Conservation (phyloP, 371 early-diverging fungal genomes). For the Rhizopus delemar region DNA sequence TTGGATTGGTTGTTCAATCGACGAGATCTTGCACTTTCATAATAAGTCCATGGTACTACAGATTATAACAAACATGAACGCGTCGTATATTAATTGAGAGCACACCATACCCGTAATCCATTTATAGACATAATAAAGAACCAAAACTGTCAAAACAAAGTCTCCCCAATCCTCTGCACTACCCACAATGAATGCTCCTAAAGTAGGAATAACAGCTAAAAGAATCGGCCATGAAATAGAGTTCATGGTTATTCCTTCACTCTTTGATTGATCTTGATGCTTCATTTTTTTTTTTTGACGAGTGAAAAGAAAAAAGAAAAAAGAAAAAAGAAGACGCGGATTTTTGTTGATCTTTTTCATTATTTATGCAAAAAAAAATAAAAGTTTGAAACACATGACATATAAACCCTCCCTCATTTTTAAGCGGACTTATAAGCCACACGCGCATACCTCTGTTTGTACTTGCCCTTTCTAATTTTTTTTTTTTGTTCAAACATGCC, state of each 20-base stretch:
- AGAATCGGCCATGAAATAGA: slow-evolving; percentile 55
- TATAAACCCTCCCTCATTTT: neutral
- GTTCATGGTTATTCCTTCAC: neutral
- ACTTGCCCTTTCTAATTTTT: slow-evolving; percentile 28
- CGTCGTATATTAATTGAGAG: too few relatives aligned
- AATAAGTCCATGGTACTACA: slow-evolving; percentile 63
- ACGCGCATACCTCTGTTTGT: slow-evolving; percentile 29
- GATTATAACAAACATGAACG: neutral
- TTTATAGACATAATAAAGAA: slow-evolving; percentile 58
- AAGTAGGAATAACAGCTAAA: slow-evolving; percentile 56
- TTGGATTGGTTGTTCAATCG: slow-evolving; percentile 32
- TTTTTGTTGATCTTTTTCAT: neutral
- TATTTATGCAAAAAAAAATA: neutral
- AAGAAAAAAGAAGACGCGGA: neutral
- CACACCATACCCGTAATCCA: slow-evolving; percentile 55
- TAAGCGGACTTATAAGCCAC: neutral
- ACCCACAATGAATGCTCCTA: slow-evolving; percentile 56
- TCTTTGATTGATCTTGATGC: neutral
- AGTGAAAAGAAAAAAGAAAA: neutral
- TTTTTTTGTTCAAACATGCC: slow-evolving; percentile 32
- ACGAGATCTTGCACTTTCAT: slow-evolving; percentile 54
- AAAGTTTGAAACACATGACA: neutral
- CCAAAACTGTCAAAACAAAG: slow-evolving; percentile 50
- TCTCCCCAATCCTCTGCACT: slow-evolving; percentile 63
- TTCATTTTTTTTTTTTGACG: too few relatives aligned